phyloP scores from a whole-genome alignment of 73 alveolate species.

The Paramecium primaurelia region DNA sequence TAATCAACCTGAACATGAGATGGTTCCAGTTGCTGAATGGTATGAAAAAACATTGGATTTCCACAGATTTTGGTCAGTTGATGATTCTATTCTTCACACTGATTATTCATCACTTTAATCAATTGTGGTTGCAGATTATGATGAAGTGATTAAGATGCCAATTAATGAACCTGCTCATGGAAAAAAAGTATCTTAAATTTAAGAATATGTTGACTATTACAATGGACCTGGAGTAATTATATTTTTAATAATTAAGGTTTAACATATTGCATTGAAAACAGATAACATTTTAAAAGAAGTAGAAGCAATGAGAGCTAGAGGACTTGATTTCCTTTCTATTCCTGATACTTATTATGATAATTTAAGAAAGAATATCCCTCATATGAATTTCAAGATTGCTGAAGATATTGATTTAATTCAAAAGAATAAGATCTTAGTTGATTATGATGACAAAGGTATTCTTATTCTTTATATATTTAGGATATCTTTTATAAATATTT shows the following conservation, averaged over 20 bases:
- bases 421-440: constrained; percentile 72
- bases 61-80: constrained; percentile 92
- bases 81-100: constrained; percentile 85
- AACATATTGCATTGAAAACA: constrained; percentile 79
- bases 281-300: constrained; percentile 73
- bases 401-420: constrained; percentile 77
- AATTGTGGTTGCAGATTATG: constrained; percentile 85
- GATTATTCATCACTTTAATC: constrained; percentile 85
- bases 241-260: constrained; percentile 27
- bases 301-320: constrained; percentile 75
- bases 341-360: constrained; percentile 88
- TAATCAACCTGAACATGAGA: constrained; percentile 82
- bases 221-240: constrained; percentile 86
- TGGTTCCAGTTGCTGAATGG: constrained; percentile 90
- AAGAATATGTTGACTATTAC: constrained; percentile 89
- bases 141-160: constrained; percentile 86
- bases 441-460: constrained; percentile 76
- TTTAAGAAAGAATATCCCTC: constrained; percentile 73
- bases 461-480: background rate
- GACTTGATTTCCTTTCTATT: constrained; percentile 81
- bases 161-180: constrained; percentile 92
- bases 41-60: constrained; percentile 86
- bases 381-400: constrained; percentile 64
- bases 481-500: constrained; percentile 79
- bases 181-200: constrained; percentile 79